Evolutionary conservation across 176 grass and related monocot genomes (phyloP).

Genomic region (Eragrostis nindensis): DNA sequence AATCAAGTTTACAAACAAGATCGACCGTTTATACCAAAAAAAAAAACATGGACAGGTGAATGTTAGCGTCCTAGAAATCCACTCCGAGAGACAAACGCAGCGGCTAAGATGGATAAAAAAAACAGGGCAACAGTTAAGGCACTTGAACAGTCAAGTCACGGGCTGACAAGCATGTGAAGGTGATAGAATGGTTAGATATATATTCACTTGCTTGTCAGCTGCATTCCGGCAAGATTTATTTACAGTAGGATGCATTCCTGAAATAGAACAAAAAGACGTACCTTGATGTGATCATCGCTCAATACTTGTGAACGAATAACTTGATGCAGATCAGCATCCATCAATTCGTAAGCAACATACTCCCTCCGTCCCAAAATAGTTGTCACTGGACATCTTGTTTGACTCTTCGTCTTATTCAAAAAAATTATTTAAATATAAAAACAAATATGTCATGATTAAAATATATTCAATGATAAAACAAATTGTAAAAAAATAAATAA

Average conservation of each 20-base stretch:
- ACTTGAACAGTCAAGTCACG: not conserved
- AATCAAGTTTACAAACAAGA: slow-evolving; percentile 16
- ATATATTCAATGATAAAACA: too few species aligned
- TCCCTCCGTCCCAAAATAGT: too few species aligned
- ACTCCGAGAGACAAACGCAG: slow-evolving; percentile 3
- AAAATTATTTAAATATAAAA: too few species aligned
- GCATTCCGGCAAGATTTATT: too few species aligned
- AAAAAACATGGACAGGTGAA: not conserved
- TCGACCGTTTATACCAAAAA: slow-evolving; percentile 4
- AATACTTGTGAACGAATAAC: too few species aligned
- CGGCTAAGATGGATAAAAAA: not conserved
- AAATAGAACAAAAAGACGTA: slow-evolving; percentile 34
- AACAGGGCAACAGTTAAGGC: not conserved
- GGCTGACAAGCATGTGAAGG: slow-evolving; percentile 5
- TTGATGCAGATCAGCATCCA: slow-evolving; percentile 99
- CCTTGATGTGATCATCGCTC: slow-evolving; percentile 98
- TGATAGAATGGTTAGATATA: too few species aligned
- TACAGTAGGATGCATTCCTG: not conserved
- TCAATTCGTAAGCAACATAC: slow-evolving; percentile 95
- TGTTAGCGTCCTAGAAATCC: not conserved
- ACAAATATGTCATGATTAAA: too few species aligned
- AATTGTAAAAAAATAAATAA: too few species aligned
- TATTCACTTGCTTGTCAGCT: too few species aligned
- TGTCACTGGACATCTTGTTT: too few species aligned
- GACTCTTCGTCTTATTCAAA: too few species aligned